Percentiles rank a stretch among this genome's conserved stretches.
phyloP scores from a whole-genome alignment of 768 basidiomycete genomes.

The Phanerochaete carnosa region DNA sequence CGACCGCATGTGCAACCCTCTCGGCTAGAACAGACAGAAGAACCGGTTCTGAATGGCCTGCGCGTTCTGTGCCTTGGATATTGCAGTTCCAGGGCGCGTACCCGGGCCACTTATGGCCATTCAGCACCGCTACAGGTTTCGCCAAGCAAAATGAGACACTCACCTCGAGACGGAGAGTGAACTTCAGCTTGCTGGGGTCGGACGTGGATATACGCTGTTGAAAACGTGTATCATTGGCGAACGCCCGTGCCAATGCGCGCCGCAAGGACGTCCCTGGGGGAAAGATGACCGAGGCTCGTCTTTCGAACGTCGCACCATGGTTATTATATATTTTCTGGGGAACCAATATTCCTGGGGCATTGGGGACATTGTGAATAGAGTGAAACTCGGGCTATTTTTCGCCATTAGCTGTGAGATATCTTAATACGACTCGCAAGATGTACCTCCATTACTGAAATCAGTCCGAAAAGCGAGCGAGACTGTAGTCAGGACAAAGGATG shows the following conservation, averaged over 20 bases:
- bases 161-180: background rate
- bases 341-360: background rate
- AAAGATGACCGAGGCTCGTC: background rate
- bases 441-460: no score
- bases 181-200: background rate
- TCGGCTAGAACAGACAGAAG: background rate
- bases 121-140: background rate
- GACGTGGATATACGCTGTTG: background rate
- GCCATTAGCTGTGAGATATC: no score
- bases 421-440: no score
- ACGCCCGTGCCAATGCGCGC: background rate
- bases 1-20: background rate
- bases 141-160: background rate
- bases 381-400: no score
- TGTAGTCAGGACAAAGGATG: no score
- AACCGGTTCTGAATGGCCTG: background rate
- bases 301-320: no score
- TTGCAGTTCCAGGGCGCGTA: slow-evolving; percentile 13
- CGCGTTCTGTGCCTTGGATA: background rate
- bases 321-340: background rate
- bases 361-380: no score
- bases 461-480: no score
- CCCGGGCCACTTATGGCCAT: slow-evolving; percentile 7
- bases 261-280: background rate
- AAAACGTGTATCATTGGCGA: background rate